Conservation (phyloP, 129 eudicot genomes). For the Flaveria trinervia region DNA sequence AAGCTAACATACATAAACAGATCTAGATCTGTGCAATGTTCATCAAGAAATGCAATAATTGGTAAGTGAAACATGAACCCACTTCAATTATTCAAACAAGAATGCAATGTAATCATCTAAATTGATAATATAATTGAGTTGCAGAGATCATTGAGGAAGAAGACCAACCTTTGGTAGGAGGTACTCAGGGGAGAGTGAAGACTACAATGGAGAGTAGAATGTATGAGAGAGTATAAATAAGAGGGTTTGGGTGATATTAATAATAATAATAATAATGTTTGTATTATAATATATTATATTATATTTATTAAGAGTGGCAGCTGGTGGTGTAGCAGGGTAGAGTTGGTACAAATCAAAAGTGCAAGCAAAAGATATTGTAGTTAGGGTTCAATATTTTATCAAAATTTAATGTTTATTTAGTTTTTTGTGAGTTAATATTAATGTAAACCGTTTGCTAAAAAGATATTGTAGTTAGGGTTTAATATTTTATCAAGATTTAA, state of each 20-base stretch:
- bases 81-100: conserved; percentile 26
- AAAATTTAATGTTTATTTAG: neutral
- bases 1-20: conserved; percentile 30
- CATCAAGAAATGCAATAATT: conserved; percentile 10
- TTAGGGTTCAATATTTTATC: conserved; percentile 14
- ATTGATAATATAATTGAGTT: conserved; percentile 24
- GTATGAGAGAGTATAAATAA: conserved; percentile 42
- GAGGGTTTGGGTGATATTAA: conserved; percentile 30
- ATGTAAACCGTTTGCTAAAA: neutral
- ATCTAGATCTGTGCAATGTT: conserved; percentile 41
- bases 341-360: conserved; percentile 32
- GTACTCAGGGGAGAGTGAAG: conserved; percentile 32
- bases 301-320: conserved; percentile 34
- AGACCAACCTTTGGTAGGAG: conserved; percentile 55
- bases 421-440: neutral
- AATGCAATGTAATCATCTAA: conserved; percentile 29
- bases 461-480: conserved; percentile 28
- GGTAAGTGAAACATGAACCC: conserved; percentile 26
- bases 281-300: too few relatives aligned
- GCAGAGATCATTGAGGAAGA: conserved; percentile 20
- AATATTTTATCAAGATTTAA: neutral
- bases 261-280: neutral
- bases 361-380: conserved; percentile 36
- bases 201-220: conserved; percentile 36
- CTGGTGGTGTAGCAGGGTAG: conserved; percentile 33